Evolutionary conservation across 108 stramenopile species (phyloP), one percentile per base, ranked within the genome.

Genomic region (Cylindrotheca fusiformis): DNA sequence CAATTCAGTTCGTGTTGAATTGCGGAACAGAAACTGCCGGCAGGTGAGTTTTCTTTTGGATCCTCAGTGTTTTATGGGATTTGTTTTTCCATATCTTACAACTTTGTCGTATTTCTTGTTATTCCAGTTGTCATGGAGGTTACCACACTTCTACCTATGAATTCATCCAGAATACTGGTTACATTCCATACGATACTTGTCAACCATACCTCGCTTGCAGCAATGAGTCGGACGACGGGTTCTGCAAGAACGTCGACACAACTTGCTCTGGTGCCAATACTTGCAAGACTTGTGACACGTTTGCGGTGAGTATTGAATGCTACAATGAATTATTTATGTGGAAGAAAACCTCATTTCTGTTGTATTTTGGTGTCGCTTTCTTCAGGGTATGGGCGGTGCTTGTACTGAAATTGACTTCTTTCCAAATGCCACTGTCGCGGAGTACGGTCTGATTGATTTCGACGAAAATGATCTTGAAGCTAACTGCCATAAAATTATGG

Each of bases 181-280:
- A 48, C 25, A 45, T 10, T 45, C 19, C 81, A n/a, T 82, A 71
- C 28, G 72, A 62, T 70, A 70, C 73, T 41, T 89, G 90, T 71
- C 68, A 73, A 44, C 79, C 86, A 19, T 97, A 97, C 78, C 60
- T 92, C 52, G 96, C 96, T 25, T 96, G 95, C 74, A 75, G 72
- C 32, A 32, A 69, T 20, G 74, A 78, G 62, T 75, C 77, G 12
- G 68, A 76, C n/a, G 88, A 90, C 48, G 94, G 94, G 33, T 86
- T 94, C 74, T 96, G 95, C 60, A 58, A 52, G 6, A 77, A 86
- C 27, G 72, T 95, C 24, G 94, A 95, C 68, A 91, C 86, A 2
- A 72, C 75, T 12, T 95, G 93, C 71, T 66, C 33, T 21, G 63
- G 72, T 25, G 57, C 58, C 48, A 90, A 86, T 56, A 88, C 79